phyloP scores from a whole-genome alignment of 2,329 filamentous ascomycete genomes.

The Dactylonectria macrodidyma region DNA sequence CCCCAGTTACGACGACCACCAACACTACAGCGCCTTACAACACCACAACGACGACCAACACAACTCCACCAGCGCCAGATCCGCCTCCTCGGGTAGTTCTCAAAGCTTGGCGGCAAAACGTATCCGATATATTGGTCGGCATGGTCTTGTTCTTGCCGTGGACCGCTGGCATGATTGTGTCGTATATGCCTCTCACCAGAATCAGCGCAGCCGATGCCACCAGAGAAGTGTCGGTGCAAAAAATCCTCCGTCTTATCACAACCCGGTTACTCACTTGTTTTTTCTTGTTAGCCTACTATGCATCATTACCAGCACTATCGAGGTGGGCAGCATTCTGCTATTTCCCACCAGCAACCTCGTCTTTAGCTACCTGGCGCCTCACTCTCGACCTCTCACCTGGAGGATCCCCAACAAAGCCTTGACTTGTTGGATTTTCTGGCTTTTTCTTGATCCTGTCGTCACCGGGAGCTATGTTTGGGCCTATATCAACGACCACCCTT shows the following conservation, averaged over 20 bases:
- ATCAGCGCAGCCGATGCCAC: not conserved
- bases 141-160: not conserved
- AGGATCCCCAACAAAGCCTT: not conserved
- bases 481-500: not conserved
- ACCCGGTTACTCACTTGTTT: not conserved
- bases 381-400: not conserved
- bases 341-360: not conserved
- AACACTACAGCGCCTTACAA: not conserved
- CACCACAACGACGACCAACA: not conserved
- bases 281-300: not conserved
- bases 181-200: not conserved
- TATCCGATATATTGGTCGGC: not conserved
- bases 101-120: not conserved
- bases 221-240: not conserved
- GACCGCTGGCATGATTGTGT: not conserved
- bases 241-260: not conserved
- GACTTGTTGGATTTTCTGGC: not conserved
- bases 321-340: not conserved
- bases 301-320: not conserved
- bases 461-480: not conserved
- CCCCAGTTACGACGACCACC: not conserved
- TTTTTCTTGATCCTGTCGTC: not conserved
- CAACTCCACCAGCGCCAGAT: not conserved
- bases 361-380: not conserved
- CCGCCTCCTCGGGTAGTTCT: not conserved